A percentile compares a stretch with the other conserved stretches of the same genome.
These are phyloP conservation scores for Xylariaceae sp. DNA, from an alignment of 2,329 filamentous ascomycete genomes.

Conservation along the genomic window DNA sequence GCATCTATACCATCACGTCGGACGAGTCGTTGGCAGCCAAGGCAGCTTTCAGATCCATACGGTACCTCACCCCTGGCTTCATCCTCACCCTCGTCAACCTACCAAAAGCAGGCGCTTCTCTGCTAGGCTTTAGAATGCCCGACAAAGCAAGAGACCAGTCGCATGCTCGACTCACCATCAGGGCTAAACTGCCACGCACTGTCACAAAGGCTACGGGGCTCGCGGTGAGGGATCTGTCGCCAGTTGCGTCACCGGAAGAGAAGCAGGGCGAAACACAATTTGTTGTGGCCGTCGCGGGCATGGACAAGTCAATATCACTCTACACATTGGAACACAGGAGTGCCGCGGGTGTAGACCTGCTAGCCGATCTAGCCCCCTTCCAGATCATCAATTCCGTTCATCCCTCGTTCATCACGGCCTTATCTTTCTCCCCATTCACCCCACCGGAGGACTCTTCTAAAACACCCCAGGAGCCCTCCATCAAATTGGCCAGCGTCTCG, in stretches of 20 bases:
- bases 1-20: slow-evolving; percentile 49
- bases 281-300: slow-evolving; percentile 70
- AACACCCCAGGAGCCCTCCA: slow-evolving; percentile 44
- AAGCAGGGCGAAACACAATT: slow-evolving; percentile 63
- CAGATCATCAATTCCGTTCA: slow-evolving; percentile 48
- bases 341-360: slow-evolving; percentile 37
- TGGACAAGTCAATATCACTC: slow-evolving; percentile 70
- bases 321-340: slow-evolving; percentile 66
- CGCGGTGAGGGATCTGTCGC: slow-evolving; percentile 64
- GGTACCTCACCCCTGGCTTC: slow-evolving; percentile 52
- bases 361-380: slow-evolving; percentile 45
- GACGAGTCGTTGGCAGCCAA: slow-evolving; percentile 35
- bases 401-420: slow-evolving; percentile 48
- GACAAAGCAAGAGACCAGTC: slow-evolving; percentile 23
- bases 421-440: slow-evolving; percentile 51
- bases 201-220: slow-evolving; percentile 72
- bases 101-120: slow-evolving; percentile 48
- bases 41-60: slow-evolving; percentile 49
- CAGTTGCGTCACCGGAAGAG: slow-evolving; percentile 40
- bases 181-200: slow-evolving; percentile 52
- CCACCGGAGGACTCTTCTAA: slow-evolving; percentile 42
- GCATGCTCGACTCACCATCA: slow-evolving; percentile 43
- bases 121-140: slow-evolving; percentile 50
- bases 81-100: slow-evolving; percentile 51
- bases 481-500: slow-evolving; percentile 75